Evolutionary conservation across 257 asterid species (phyloP).

Genomic region (Penstemon barbatus): DNA sequence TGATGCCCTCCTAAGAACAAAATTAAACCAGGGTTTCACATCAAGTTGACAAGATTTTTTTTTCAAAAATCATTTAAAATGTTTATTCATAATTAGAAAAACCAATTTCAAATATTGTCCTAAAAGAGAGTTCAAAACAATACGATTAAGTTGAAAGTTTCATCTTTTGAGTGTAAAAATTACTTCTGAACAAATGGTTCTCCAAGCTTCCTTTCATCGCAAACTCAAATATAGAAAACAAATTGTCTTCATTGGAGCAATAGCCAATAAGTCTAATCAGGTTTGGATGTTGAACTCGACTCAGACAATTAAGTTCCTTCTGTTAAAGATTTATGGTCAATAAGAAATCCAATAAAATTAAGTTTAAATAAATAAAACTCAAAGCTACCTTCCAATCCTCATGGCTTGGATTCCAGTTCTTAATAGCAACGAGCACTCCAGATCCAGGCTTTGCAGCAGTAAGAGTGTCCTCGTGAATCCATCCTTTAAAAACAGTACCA

Average conservation of each 20-base stretch:
- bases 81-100: neutral
- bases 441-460: no score
- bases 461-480: no score
- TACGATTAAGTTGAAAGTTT: neutral
- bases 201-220: slow-evolving; percentile 26
- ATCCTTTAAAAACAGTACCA: no score
- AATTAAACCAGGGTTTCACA: neutral
- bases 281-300: slow-evolving; percentile 20
- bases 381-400: slow-evolving; percentile 15
- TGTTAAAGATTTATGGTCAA: slow-evolving; percentile 4
- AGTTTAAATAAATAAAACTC: neutral
- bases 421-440: no score
- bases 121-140: neutral
- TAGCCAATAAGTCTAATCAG: slow-evolving; percentile 18
- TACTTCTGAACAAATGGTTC: slow-evolving; percentile 9
- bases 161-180: neutral
- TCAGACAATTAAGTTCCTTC: slow-evolving; percentile 2
- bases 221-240: slow-evolving; percentile 24
- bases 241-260: slow-evolving; percentile 19
- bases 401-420: neutral
- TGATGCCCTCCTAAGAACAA: slow-evolving; percentile 4
- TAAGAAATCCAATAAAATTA: neutral
- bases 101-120: neutral
- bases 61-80: neutral
- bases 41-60: neutral